Conservation (phyloP, 768 basidiomycete genomes). For the Psilocybe cyanescens region DNA sequence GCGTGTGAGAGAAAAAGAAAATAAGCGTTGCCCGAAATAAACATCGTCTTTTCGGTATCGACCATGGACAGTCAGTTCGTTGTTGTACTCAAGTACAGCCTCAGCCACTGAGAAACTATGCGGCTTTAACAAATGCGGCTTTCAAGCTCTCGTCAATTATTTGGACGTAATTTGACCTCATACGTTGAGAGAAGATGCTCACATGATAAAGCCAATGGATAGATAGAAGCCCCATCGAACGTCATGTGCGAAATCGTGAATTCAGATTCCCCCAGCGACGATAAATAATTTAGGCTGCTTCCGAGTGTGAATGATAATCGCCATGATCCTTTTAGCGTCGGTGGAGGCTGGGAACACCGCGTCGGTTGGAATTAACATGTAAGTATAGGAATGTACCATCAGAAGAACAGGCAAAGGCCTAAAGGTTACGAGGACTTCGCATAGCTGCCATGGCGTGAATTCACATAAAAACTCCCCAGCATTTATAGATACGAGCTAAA, state of each 20-base stretch:
- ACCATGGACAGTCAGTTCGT: neutral
- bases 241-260: neutral
- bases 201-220: neutral
- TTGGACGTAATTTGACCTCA: neutral
- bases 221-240: neutral
- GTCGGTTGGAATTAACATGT: neutral
- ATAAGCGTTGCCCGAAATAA: neutral
- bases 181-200: neutral
- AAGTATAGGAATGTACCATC: neutral
- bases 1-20: neutral
- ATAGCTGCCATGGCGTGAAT: neutral
- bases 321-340: neutral
- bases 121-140: neutral
- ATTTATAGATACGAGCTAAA: conserved; percentile 2
- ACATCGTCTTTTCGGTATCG: too few species aligned
- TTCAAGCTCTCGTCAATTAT: neutral
- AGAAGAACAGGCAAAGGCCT: neutral
- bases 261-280: neutral
- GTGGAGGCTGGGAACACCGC: neutral
- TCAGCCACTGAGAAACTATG: neutral
- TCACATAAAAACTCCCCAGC: neutral
- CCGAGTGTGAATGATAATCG: neutral
- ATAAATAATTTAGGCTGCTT: neutral
- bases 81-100: neutral
- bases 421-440: conserved; percentile 1